A percentile compares a stretch with the other conserved stretches of the same genome.
Evolutionary conservation across 192 early-diverging fungal genomes (phyloP).

Genomic region (Funneliformis geosporum): DNA sequence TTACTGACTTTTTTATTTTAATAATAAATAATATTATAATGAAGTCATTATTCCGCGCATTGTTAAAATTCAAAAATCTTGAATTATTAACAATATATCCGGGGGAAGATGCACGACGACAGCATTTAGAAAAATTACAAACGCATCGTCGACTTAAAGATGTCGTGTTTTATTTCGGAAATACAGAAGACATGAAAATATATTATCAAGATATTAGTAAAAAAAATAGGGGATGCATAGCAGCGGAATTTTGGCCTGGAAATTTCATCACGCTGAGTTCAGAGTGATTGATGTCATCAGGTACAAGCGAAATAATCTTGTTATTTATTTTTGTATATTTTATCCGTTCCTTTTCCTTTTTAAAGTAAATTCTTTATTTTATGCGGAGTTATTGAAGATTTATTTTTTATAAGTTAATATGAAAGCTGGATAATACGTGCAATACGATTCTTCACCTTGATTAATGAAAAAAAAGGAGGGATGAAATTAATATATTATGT

Average conservation of each 20-base stretch:
- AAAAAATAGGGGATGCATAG: not conserved
- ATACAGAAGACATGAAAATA: not conserved
- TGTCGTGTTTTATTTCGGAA: not conserved
- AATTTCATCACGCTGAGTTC: constrained; percentile 2
- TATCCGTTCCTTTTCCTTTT: not conserved
- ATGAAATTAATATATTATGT: too few species aligned
- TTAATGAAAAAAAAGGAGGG: too few species aligned
- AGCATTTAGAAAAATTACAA: constrained; percentile 18
- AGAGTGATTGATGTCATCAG: not conserved
- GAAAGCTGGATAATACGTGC: too few species aligned
- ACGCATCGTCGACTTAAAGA: constrained; percentile 16
- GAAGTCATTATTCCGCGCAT: not conserved
- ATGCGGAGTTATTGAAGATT: too few species aligned
- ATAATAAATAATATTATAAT: not conserved
- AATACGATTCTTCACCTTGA: too few species aligned
- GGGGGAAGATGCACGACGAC: not conserved
- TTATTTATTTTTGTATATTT: not conserved
- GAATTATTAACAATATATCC: constrained; percentile 11
- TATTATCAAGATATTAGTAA: constrained; percentile 2
- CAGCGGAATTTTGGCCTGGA: constrained; percentile 1
- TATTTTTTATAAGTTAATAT: too few species aligned
- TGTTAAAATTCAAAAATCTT: constrained; percentile 4
- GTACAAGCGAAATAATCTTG: not conserved
- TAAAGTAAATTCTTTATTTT: too few species aligned
- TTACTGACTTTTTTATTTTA: not conserved